Evolutionary conservation across 2,329 filamentous ascomycete species (phyloP).

Genomic region (Diaporthe eres): DNA sequence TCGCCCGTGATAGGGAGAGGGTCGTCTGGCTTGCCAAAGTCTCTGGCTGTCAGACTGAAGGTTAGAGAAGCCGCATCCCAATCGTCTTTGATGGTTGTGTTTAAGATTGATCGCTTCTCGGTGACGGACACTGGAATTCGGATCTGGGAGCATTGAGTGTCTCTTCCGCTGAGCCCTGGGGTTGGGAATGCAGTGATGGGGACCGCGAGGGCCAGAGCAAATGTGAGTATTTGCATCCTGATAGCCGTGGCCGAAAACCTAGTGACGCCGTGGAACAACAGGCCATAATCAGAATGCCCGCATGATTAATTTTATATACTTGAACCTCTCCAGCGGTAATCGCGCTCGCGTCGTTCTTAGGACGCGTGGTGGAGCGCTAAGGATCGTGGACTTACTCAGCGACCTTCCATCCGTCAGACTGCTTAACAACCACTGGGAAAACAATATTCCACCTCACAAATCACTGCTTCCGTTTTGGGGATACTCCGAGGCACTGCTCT

Average conservation of each 20-base stretch:
- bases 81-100: slow-evolving; percentile 46
- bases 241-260: neutral
- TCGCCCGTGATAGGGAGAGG: slow-evolving; percentile 46
- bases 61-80: slow-evolving; percentile 49
- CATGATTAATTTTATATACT: neutral
- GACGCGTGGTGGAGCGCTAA: neutral
- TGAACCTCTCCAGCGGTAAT: too few relatives aligned
- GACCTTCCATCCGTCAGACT: slow-evolving; percentile 1
- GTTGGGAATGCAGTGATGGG: neutral
- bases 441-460: neutral
- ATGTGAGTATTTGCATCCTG: neutral
- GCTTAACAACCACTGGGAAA: neutral
- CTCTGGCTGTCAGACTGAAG: slow-evolving; percentile 48
- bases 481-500: neutral
- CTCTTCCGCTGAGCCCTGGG: neutral
- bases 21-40: slow-evolving; percentile 43
- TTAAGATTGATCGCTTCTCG: slow-evolving; percentile 48
- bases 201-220: neutral
- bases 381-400: neutral
- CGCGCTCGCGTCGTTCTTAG: neutral
- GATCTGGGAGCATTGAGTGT: slow-evolving; percentile 28
- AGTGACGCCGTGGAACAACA: neutral
- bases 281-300: neutral
- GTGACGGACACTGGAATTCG: slow-evolving; percentile 48
- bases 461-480: neutral